Evolutionary conservation across 2,329 filamentous ascomycete genomes (phyloP), one percentile per base, ranked within the genome.

Genomic region (Paraphoma chrysanthemicola): DNA sequence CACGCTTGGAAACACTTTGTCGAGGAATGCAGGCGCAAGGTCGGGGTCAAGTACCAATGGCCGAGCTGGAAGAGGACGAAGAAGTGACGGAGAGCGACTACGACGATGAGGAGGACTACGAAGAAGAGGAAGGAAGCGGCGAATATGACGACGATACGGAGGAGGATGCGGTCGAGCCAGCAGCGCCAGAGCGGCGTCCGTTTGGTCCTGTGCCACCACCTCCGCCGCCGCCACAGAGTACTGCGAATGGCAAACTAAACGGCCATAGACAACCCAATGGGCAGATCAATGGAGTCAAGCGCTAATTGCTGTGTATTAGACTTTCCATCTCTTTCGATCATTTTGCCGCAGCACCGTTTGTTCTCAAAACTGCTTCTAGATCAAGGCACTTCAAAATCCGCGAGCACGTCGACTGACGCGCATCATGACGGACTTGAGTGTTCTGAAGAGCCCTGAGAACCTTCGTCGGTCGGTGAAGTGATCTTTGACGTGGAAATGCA

Each of bases 21-120:
- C 91, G 95, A 60, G 92, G 93, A 69, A 97, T 98, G 92, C 94
- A 98, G 77, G 91, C 92, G 64, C 93, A 97, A 72, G 93, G 94
- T 14, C 88, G 94, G 57, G 92, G 92, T 53, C 85, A 90, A 56
- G 88, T 87, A 23, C 70, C 74, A 6, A 74, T 74, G 68, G 66
- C 70, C n/a, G 73, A 55, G 82, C 86, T 77, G 30, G 79, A 85
- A 81, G 62, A 86, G 85, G 63, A 81, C 86, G 62, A 88, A 87
- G 74, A 85, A 72, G 71, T 82, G 11, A 77, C 74, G 11, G 76
- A 78, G 60, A 77, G 74, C 55, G 75, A 78, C 57, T 77, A 77
- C 57, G 75, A 77, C 49, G 76, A 78, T 52, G 75, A 77, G 43
- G 74, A 77, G 50, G 76, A 78, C 23, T 74, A 74, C 45, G 72